phyloP scores from a whole-genome alignment of 371 early-diverging fungal genomes.

The Mortierella sp. region DNA sequence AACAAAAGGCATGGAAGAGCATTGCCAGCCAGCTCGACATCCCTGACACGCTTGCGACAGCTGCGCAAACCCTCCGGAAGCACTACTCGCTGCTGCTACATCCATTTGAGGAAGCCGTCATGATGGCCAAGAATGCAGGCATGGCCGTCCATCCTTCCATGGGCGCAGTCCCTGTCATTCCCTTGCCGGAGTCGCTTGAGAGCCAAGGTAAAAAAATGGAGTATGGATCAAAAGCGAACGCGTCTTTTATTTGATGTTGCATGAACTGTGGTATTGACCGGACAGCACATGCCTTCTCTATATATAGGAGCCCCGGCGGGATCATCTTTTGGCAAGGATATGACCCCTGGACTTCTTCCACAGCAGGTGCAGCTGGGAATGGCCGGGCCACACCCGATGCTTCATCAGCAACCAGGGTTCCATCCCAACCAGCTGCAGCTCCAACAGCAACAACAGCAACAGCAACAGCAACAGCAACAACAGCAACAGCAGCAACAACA shows the following conservation, averaged over 20 bases:
- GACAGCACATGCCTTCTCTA: too few species aligned
- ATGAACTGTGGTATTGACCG: too few species aligned
- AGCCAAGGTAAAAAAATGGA: conserved; percentile 27
- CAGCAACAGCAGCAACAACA: conserved; percentile 31
- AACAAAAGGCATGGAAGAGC: conserved; percentile 55
- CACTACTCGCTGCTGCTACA: conserved; percentile 44
- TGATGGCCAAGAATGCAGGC: conserved; percentile 34
- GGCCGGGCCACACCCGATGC: conserved; percentile 31
- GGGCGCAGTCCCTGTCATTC: conserved; percentile 28
- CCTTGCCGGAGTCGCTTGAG: conserved; percentile 32
- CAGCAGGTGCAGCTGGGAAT: conserved; percentile 35
- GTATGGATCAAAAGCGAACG: too few species aligned
- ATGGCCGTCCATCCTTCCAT: conserved; percentile 44
- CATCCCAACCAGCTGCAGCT: conserved; percentile 30
- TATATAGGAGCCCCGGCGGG: background rate
- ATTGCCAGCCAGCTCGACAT: conserved; percentile 46
- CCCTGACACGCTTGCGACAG: conserved; percentile 49
- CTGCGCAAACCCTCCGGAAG: conserved; percentile 47
- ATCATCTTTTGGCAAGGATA: conserved; percentile 3
- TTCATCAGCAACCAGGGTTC: conserved; percentile 36
- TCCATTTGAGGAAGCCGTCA: conserved; percentile 49
- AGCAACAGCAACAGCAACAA: conserved; percentile 20
- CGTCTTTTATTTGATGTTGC: too few species aligned
- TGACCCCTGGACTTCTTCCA: conserved; percentile 10
- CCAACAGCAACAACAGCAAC: conserved; percentile 29